These are phyloP conservation scores for Dipodascus albidus DNA, from an alignment of 805 yeast species.

Conservation along the genomic window DNA sequence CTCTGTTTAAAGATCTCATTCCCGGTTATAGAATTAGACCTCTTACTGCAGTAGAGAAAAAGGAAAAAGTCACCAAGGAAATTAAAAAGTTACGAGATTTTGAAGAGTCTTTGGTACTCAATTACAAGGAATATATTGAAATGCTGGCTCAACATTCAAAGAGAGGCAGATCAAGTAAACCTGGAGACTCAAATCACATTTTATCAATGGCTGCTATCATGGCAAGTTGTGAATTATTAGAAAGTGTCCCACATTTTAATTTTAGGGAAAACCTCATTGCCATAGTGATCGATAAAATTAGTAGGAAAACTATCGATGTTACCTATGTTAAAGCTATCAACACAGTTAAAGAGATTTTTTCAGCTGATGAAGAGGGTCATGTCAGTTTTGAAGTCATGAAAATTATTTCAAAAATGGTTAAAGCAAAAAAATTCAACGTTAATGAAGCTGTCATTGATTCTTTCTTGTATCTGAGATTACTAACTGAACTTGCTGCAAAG, in stretches of 20 bases:
- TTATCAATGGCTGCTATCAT: constrained; percentile 39
- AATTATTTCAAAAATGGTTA: constrained; percentile 55
- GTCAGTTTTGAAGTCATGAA: constrained; percentile 65
- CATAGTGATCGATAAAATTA: constrained; percentile 55
- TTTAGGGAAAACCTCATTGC: constrained; percentile 64
- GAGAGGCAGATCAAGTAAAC: constrained; percentile 25
- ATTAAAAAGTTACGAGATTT: constrained; percentile 65
- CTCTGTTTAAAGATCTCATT: constrained; percentile 72
- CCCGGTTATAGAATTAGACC: constrained; percentile 86
- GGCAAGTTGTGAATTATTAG: constrained; percentile 69
- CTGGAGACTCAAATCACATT: constrained; percentile 12
- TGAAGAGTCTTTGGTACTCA: constrained; percentile 64
- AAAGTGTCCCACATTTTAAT: constrained; percentile 67
- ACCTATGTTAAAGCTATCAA: constrained; percentile 49
- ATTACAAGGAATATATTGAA: constrained; percentile 59
- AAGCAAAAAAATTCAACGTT: constrained; percentile 62
- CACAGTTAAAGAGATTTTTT: constrained; percentile 56
- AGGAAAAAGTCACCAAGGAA: constrained; percentile 75
- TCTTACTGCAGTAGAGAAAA: constrained; percentile 65
- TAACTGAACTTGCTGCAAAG: constrained; percentile 28
- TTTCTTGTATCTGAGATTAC: constrained; percentile 45
- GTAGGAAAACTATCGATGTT: constrained; percentile 34
- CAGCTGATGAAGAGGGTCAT: constrained; percentile 73
- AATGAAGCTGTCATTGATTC: constrained; percentile 75
- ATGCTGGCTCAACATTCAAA: constrained; percentile 34